phyloP scores from a whole-genome alignment of 2,329 filamentous ascomycete species.

The Beauveria pseudobassiana region DNA sequence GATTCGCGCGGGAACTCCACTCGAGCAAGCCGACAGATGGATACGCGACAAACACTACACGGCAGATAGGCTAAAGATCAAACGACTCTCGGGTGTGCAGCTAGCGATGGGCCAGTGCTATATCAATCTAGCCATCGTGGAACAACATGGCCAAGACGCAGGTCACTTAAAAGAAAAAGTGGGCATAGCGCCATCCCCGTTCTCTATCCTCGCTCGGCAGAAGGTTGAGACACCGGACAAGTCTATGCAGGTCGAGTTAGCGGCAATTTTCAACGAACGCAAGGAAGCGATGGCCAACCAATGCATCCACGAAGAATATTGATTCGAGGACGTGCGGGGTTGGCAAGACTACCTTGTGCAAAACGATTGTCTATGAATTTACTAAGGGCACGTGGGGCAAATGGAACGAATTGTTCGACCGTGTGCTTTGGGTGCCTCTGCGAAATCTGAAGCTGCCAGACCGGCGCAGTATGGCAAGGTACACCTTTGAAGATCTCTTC shows the following conservation, averaged over 20 bases:
- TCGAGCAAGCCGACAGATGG: conserved; percentile 15
- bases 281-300: neutral
- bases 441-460: too few relatives aligned
- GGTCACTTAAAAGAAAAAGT: neutral
- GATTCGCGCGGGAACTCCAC: neutral
- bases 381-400: conserved; percentile 11
- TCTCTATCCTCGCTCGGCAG: neutral
- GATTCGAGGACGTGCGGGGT: conserved; percentile 31
- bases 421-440: conserved; percentile 33
- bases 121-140: conserved; percentile 32
- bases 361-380: conserved; percentile 33
- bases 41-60: conserved; percentile 20
- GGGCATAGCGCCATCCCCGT: neutral
- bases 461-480: too few relatives aligned
- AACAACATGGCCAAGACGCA: conserved; percentile 15
- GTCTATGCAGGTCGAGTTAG: neutral
- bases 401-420: conserved; percentile 16
- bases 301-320: conserved; percentile 22
- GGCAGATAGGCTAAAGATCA: conserved; percentile 21
- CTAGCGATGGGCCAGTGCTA: conserved; percentile 30
- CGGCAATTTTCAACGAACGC: neutral
- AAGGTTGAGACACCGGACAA: neutral
- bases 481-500: too few relatives aligned
- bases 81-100: conserved; percentile 26
- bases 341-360: conserved; percentile 34